Conservation (phyloP, 352 stramenopile species). For the Saprolegnia diclina region DNA sequence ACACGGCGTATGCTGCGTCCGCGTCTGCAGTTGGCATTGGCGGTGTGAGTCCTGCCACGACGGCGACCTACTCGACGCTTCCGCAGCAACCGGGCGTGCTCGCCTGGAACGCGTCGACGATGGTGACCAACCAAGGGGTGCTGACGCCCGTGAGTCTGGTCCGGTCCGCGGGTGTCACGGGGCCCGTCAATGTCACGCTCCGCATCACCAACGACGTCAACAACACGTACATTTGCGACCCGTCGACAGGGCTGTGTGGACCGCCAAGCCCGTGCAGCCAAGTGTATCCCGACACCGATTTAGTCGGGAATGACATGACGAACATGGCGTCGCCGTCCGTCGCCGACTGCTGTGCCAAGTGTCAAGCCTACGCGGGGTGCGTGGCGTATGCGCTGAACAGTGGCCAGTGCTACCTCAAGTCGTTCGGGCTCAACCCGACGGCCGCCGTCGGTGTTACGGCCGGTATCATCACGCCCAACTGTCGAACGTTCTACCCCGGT, state of each 20-base stretch:
- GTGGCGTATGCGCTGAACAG: neutral
- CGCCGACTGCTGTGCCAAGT: neutral
- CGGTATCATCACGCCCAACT: neutral
- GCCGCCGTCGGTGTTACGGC: too few species aligned
- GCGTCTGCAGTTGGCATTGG: neutral
- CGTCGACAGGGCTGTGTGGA: neutral
- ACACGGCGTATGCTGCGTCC: neutral
- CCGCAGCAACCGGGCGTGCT: neutral
- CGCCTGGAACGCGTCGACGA: neutral
- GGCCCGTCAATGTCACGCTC: neutral
- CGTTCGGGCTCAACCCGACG: neutral
- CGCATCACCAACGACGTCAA: neutral
- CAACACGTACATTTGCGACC: constrained; percentile 17
- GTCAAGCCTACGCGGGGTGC: neutral
- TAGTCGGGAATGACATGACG: constrained; percentile 8
- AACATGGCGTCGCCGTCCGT: neutral
- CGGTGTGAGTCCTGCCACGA: neutral
- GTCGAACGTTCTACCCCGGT: neutral
- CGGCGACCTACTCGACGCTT: neutral
- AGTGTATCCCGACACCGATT: neutral
- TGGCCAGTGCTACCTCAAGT: constrained; percentile 5
- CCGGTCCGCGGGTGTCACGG: neutral
- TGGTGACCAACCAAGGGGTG: neutral
- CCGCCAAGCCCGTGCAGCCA: neutral
- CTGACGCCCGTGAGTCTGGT: neutral